Percentiles rank a stretch among this genome's conserved stretches.
phyloP scores from a whole-genome alignment of 2,329 filamentous ascomycete genomes.

The Waltergamsia citrina region DNA sequence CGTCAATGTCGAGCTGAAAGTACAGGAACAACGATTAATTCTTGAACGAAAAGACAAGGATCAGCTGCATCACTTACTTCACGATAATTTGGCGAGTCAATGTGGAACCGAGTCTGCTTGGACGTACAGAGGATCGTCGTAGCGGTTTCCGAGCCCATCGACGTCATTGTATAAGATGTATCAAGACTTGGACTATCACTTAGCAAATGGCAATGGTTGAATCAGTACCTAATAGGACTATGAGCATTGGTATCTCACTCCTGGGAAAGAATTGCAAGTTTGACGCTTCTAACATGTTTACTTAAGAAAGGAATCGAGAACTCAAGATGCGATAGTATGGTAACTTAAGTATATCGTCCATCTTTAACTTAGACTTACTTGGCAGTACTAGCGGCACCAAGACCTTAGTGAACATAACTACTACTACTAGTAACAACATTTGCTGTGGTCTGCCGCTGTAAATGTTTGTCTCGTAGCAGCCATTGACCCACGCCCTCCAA shows the following conservation, averaged over 20 bases:
- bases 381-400: neutral
- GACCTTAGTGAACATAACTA: too few relatives aligned
- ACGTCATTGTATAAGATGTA: slow-evolving; percentile 32
- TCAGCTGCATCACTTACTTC: slow-evolving; percentile 31
- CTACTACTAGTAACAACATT: too few relatives aligned
- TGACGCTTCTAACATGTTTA: too few relatives aligned
- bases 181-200: too few relatives aligned
- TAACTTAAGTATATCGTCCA: slow-evolving; percentile 1
- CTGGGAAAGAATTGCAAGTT: neutral
- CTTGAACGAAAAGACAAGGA: neutral
- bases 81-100: slow-evolving; percentile 41
- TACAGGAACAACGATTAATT: neutral
- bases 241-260: too few relatives aligned
- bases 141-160: slow-evolving; percentile 38
- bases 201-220: too few relatives aligned
- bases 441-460: too few relatives aligned
- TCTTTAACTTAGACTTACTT: neutral
- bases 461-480: too few relatives aligned
- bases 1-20: slow-evolving; percentile 57
- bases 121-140: slow-evolving; percentile 51
- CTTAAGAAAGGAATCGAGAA: too few relatives aligned
- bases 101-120: slow-evolving; percentile 60
- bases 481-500: too few relatives aligned
- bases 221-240: too few relatives aligned
- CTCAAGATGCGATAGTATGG: too few relatives aligned